Evolutionary conservation across 23 red algal genomes (phyloP).

Genomic region (Gracilaria caudata): DNA sequence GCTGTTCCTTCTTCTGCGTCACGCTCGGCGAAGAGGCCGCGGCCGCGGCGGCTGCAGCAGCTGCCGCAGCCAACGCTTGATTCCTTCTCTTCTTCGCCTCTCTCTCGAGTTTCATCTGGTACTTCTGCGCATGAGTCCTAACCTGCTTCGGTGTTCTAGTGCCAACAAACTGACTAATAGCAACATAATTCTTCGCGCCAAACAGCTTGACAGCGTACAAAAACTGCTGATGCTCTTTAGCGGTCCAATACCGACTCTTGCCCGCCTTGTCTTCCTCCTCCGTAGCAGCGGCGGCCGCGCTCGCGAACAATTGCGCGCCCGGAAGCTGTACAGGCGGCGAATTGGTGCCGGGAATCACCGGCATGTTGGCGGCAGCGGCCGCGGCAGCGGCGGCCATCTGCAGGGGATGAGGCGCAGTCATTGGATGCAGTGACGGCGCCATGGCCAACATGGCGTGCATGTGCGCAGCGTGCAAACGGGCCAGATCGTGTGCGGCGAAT

Average conservation of each 20-base stretch:
- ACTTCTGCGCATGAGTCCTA: conserved; percentile 95
- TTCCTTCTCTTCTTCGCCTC: conserved; percentile 62
- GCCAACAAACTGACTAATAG: conserved; percentile 79
- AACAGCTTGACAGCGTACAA: conserved; percentile 74
- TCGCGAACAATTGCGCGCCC: background rate
- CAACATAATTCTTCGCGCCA: conserved; percentile 88
- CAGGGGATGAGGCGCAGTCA: background rate
- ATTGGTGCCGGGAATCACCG: background rate
- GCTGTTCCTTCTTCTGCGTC: background rate
- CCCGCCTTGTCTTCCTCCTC: conserved; percentile 59
- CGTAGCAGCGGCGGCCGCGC: background rate
- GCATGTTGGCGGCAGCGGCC: conserved; percentile 16
- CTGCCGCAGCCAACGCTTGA: conserved; percentile 19
- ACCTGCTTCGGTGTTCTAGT: conserved; percentile 91
- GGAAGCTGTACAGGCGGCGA: background rate
- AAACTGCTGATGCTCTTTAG: conserved; percentile 79
- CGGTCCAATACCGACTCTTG: conserved; percentile 84
- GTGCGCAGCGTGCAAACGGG: conserved; percentile 37
- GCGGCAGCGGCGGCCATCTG: conserved; percentile 26
- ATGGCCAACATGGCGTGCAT: conserved; percentile 57
- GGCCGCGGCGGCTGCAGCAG: conserved; percentile 12
- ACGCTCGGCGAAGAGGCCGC: background rate
- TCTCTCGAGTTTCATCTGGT: conserved; percentile 78
- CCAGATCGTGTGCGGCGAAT: conserved; percentile 24
- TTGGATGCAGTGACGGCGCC: background rate